Conservation (phyloP, 2,329 filamentous ascomycete species). For the Leptographium procerum region DNA sequence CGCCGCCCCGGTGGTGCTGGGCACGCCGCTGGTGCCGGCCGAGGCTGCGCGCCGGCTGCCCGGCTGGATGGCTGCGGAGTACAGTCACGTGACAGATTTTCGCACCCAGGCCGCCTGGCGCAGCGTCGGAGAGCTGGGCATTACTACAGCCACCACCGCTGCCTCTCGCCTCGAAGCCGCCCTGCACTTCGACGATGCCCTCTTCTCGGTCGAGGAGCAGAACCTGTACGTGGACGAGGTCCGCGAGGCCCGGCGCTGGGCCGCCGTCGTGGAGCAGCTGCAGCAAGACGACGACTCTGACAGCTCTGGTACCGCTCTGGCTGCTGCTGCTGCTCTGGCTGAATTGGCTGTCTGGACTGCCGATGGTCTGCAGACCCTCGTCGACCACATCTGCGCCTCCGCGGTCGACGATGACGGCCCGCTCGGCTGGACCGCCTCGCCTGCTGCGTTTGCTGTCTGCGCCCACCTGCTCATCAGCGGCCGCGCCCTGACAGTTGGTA, state of each 20-base stretch:
- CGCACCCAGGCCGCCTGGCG: slow-evolving; percentile 27
- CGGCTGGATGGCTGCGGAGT: slow-evolving; percentile 27
- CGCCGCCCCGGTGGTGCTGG: slow-evolving; percentile 28
- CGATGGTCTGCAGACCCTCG: slow-evolving; percentile 35
- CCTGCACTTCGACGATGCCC: slow-evolving; percentile 46
- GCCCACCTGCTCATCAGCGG: slow-evolving; percentile 32
- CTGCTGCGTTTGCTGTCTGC: slow-evolving; percentile 54
- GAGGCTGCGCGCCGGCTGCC: slow-evolving; percentile 36
- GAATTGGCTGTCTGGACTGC: slow-evolving; percentile 40
- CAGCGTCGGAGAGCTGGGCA: slow-evolving; percentile 22
- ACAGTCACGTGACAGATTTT: slow-evolving; percentile 26
- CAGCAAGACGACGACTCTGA: not conserved
- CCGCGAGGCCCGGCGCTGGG: slow-evolving; percentile 62
- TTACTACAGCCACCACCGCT: slow-evolving; percentile 13
- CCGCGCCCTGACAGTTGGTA: slow-evolving; percentile 20
- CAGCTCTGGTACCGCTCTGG: slow-evolving; percentile 4
- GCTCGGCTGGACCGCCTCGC: slow-evolving; percentile 61
- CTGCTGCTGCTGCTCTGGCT: slow-evolving; percentile 9
- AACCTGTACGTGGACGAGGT: slow-evolving; percentile 87
- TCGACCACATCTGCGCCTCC: slow-evolving; percentile 16
- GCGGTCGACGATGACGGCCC: slow-evolving; percentile 56
- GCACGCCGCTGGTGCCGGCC: slow-evolving; percentile 30
- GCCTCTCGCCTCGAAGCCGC: slow-evolving; percentile 24
- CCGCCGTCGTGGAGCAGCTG: slow-evolving; percentile 28
- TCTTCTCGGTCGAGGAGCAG: slow-evolving; percentile 85